Evolutionary conservation across 306 rosid species (phyloP).

Genomic region (Geum urbanum): DNA sequence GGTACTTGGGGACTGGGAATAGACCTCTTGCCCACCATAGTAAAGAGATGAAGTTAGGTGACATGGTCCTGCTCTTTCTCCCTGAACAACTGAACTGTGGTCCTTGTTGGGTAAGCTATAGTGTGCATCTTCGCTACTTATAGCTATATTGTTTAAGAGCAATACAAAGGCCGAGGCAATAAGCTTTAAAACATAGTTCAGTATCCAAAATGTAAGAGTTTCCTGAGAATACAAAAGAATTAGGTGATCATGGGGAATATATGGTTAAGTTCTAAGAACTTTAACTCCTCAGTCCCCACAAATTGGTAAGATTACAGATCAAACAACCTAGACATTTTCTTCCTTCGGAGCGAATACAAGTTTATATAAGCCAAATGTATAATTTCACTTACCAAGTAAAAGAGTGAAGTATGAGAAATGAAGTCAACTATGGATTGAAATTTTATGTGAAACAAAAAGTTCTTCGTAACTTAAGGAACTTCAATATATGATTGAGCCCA

Average conservation of each 20-base stretch:
- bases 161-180: conserved; percentile 11
- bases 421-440: background rate
- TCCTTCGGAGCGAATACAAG: background rate
- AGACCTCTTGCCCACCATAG: conserved; percentile 54
- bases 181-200: background rate
- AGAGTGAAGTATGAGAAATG: background rate
- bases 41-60: conserved; percentile 54
- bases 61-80: conserved; percentile 53
- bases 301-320: background rate
- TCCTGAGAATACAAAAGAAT: background rate
- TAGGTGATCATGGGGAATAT: conserved; percentile 7
- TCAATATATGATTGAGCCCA: background rate
- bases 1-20: conserved; percentile 38
- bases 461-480: background rate
- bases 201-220: background rate
- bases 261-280: conserved; percentile 11
- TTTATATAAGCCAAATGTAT: background rate
- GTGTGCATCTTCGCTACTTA: conserved; percentile 24
- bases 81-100: conserved; percentile 31
- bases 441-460: background rate
- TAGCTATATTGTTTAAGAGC: conserved; percentile 18
- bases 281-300: background rate
- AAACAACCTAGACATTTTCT: background rate
- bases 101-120: conserved; percentile 32
- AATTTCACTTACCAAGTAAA: background rate